Evolutionary conservation across 2,329 filamentous ascomycete species (phyloP), one percentile per base, ranked within the genome.

Genomic region (Xylariaceae sp.): DNA sequence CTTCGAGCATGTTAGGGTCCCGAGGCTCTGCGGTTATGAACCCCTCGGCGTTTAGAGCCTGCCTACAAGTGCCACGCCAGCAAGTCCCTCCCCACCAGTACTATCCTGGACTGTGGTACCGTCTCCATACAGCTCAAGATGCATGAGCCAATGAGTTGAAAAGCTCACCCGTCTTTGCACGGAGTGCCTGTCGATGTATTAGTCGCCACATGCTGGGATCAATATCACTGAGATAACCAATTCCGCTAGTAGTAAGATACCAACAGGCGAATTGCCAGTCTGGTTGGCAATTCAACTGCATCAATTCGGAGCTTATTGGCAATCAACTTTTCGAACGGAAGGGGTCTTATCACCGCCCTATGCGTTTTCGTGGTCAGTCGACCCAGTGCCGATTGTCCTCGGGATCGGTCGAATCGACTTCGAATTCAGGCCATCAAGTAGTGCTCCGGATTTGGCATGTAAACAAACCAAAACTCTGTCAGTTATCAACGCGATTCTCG

Each of bases 11-110:
- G 1, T 58, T 56, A 17, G 60, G 37, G 34, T 53, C 55, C 9
- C 60, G 62, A 15, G 62, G 62, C 62, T 64, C 60, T 63, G 62
- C 58, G 4, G 15, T 35, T 7, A 45, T 30, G 8, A 35, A 13
- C 34, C 34, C 51, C 58, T 50, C 23, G 50, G 34, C 42, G 55
- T 56, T 56, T 59, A 47, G 39, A 7, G 37, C 62, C 51, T 59
- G 60, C 60, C 37, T 51, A n/a, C 15, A 47, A 50, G 48, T 18
- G 48, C 45, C 56, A 60, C 53, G 53, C 49, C 53, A 55, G 44
- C 30, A 37, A 48, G 37, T 30, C 11, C 60, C 53, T 59, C 57
- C 47, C 50, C 57, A 47, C 55, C 51, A 23, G 17, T 18, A 30
- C 23, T 30, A 55, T 50, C 17, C 53, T 23, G 23, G 55, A 39